Evolutionary conservation across 805 yeast genomes (phyloP).

Genomic region (Cyberlindnera petersonii): DNA sequence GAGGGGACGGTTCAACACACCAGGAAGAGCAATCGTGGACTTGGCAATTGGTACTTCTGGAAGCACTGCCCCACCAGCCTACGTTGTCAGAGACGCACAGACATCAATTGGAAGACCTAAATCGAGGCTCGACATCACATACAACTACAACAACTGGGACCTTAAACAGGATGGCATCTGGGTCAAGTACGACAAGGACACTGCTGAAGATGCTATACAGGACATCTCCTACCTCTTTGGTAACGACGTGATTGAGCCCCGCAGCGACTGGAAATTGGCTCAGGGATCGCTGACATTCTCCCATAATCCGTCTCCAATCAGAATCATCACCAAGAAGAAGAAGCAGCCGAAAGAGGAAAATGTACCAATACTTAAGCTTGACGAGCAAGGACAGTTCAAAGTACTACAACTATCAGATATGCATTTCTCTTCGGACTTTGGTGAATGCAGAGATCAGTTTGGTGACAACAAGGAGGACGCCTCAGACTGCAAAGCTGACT

Average conservation of each 20-base stretch:
- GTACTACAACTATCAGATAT: constrained; percentile 65
- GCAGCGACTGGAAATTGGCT: constrained; percentile 49
- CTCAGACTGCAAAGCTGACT: constrained; percentile 52
- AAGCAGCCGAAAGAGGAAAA: background rate
- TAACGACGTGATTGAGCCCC: constrained; percentile 51
- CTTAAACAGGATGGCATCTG: constrained; percentile 49
- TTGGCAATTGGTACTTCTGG: constrained; percentile 37
- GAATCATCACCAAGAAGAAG: constrained; percentile 8
- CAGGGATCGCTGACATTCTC: constrained; percentile 15
- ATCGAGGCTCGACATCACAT: constrained; percentile 23
- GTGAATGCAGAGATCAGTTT: constrained; percentile 44
- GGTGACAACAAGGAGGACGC: constrained; percentile 24
- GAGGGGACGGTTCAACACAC: constrained; percentile 9
- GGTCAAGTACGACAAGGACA: constrained; percentile 44
- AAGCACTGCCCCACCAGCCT: constrained; percentile 35
- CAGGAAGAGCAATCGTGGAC: constrained; percentile 38
- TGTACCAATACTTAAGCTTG: constrained; percentile 23
- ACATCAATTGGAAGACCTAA: constrained; percentile 27
- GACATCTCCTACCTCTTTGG: constrained; percentile 54
- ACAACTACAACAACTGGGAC: constrained; percentile 37
- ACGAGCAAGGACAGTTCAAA: constrained; percentile 42
- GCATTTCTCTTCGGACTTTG: constrained; percentile 58
- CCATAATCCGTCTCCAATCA: constrained; percentile 3
- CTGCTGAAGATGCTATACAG: constrained; percentile 34
- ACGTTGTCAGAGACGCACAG: constrained; percentile 33